Evolutionary conservation across 495 filamentous ascomycete genomes (phyloP), one percentile per base, ranked within the genome.

Genomic region (Neurospora intermedia): DNA sequence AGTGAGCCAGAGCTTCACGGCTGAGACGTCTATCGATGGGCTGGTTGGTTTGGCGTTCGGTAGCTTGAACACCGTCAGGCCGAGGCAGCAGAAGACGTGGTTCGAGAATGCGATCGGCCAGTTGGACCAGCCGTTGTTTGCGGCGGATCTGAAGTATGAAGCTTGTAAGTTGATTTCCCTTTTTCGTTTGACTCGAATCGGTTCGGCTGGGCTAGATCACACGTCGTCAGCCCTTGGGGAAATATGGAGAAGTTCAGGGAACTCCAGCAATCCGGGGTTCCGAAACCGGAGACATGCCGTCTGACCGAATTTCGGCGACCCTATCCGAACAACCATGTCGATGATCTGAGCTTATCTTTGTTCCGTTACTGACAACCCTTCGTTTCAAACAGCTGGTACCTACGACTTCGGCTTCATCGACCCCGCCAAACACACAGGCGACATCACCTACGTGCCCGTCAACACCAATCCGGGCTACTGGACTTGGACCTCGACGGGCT

Each of bases 321-420:
- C 3, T 35, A 9, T 35, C 15, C 54, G 54, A 66, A 38, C 13
- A 35, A 62, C 54, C 54, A 35, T 66, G 54, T 31, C 15, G 54
- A 18, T 35, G 54, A 66, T 66, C 15, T 18, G 27, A 35, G 27
- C 20, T 13, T 31, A 31, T 0, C 16, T 66, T 66, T 15, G 54
- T 62, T 31, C 27, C 5, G n/a, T 54, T 18, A 35, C 54, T 66
- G 15, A 66, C 54, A 35, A 31, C 16, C 18, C 15, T 31, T 66
- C 42, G 35, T 20, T 10, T 40, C 20, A 3, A 59, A 54, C 82
- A 66, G 85, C 90, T 23, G 93, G 93, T 20, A 85, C 80, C 73
- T 94, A 93, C 80, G 90, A 92, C 83, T 94, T 94, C 75, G 93
- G 93, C 46, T 92, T 81, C 83, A 88, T 93, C 76, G 89, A 94